These are phyloP conservation scores for Coemansia sp. DNA, from an alignment of 192 early-diverging fungal genomes.

Conservation along the genomic window DNA sequence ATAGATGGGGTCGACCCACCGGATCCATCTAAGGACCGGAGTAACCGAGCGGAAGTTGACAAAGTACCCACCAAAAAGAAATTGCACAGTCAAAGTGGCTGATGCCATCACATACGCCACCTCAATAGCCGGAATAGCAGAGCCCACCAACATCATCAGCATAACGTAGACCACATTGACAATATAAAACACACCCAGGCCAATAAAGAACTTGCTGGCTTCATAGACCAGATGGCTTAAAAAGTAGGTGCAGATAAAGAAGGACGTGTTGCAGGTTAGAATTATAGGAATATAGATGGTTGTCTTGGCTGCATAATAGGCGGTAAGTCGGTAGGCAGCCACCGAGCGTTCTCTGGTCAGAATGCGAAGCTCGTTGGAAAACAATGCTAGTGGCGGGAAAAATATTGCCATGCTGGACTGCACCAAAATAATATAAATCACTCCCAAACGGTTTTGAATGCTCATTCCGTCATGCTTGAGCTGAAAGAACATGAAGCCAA, in stretches of 20 bases:
- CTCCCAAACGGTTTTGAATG: conserved; percentile 54
- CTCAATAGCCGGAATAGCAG: conserved; percentile 34
- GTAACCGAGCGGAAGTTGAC: conserved; percentile 43
- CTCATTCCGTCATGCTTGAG: conserved; percentile 38
- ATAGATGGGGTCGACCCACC: conserved; percentile 46
- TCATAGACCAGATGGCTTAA: conserved; percentile 34
- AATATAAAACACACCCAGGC: conserved; percentile 34
- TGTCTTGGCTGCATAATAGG: conserved; percentile 63
- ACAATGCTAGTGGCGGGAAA: conserved; percentile 53
- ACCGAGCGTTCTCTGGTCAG: conserved; percentile 63
- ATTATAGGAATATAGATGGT: conserved; percentile 50
- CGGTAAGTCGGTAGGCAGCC: conserved; percentile 63
- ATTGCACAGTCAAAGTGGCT: conserved; percentile 35
- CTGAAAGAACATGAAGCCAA: conserved; percentile 60
- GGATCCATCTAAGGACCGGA: conserved; percentile 51
- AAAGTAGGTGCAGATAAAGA: conserved; percentile 49
- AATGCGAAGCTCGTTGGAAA: conserved; percentile 53
- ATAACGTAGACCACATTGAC: conserved; percentile 31
- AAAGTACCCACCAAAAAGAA: conserved; percentile 51
- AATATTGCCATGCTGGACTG: conserved; percentile 57
- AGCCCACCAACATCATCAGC: conserved; percentile 38
- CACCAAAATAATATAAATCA: conserved; percentile 49
- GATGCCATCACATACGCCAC: conserved; percentile 40
- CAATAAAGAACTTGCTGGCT: conserved; percentile 49
- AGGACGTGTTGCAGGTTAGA: conserved; percentile 27